Base-by-base conservation (phyloP, 2,329 filamentous ascomycete species). In the Neofusicoccum laricinum region DNA sequence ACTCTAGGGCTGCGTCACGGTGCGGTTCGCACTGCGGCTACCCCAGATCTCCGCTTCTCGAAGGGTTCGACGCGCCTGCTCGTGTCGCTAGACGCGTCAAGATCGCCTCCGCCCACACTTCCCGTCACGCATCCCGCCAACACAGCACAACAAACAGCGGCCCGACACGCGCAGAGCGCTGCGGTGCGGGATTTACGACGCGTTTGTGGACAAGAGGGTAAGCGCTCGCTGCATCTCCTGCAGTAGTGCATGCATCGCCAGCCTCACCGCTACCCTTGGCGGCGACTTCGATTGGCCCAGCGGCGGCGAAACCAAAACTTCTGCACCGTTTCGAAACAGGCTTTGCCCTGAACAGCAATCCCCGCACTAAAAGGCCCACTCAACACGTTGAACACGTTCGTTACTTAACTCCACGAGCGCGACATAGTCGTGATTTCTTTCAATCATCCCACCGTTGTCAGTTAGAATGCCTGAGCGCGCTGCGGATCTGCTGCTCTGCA, bases 381-480 rank as follows among this genome's bases (percentile, higher is more conserved):
- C 30, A 64, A 45, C 46, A 45, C 50, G 62, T 40, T 46, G 43
- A 40, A 46, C 62, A 58, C 62, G 62, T 48, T 48, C 38, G 40
- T 46, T 46, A 36, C 40, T 59, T 38, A 36, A 17, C 55, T 34
- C 55, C 66, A 53, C 67, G 64, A 77, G 71, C 75, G 76, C 71
- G 76, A 72, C 66, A 77, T 77, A 67, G 76, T 78, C 76, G 76
- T 71, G 76, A 76, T 77, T 73, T 46, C 49, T 43, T 32, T 57
- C 51, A 40, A 57, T 57, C 51, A 57, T 57, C 15, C 63, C 66
- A 58, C 67, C 71, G 38, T 74, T 71, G 72, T 75, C 67, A 58
- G 70, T 68, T 69, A 72, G 64, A 72, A 71, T 65, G 48, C 71
- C 72, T 50, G 59, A 71, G 69, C 67, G 21, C 25, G 65, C 48